These are phyloP conservation scores for Mortierella sp. DNA, from an alignment of 371 early-diverging fungal genomes.

Conservation along the genomic window DNA sequence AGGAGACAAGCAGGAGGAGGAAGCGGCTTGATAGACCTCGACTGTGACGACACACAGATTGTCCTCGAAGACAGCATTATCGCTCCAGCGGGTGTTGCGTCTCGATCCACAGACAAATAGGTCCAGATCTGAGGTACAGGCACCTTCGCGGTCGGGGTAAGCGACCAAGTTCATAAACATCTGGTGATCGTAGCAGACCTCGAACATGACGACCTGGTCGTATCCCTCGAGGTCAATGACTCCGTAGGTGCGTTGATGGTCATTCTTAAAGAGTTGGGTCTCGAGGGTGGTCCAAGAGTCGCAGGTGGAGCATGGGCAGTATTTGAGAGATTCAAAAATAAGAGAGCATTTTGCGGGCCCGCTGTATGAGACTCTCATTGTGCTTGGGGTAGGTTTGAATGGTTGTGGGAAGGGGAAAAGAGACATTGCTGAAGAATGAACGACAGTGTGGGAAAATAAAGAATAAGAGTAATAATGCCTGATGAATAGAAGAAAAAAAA, in stretches of 20 bases:
- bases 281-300: neutral
- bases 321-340: neutral
- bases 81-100: neutral
- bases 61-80: neutral
- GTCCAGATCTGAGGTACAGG: neutral
- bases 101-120: neutral
- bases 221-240: neutral
- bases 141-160: neutral
- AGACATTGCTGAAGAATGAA: neutral
- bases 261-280: neutral
- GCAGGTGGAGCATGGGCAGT: neutral
- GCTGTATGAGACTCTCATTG: neutral
- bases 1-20: neutral
- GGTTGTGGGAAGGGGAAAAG: neutral
- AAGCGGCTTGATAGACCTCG: neutral
- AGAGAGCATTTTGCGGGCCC: neutral
- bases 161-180: neutral
- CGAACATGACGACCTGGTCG: neutral
- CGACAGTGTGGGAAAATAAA: neutral
- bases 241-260: neutral
- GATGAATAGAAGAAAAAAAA: neutral
- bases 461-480: too few relatives aligned
- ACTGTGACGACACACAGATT: neutral
- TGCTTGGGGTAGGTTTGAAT: neutral
- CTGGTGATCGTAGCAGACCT: neutral